A percentile compares a stretch with the other conserved stretches of the same genome.
phyloP scores from a whole-genome alignment of 2,329 filamentous ascomycete species.

The Trichoderma atroviride region DNA sequence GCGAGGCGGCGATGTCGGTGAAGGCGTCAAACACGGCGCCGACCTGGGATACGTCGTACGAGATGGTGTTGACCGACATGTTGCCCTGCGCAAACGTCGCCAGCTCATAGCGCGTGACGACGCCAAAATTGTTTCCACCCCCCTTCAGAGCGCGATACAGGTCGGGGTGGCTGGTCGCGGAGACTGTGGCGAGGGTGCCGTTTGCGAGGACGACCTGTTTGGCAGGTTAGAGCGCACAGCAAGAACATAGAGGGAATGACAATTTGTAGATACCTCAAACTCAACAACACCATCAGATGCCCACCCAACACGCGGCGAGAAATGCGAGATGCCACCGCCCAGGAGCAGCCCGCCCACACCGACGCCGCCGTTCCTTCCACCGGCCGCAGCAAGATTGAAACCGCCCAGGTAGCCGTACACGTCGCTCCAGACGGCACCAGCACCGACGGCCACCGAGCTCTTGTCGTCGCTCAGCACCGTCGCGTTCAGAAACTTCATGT shows the following conservation, averaged over 20 bases:
- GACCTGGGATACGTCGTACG: slow-evolving; percentile 32
- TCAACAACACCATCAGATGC: slow-evolving; percentile 21
- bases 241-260: too few relatives aligned
- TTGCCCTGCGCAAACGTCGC: slow-evolving; percentile 41
- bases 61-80: slow-evolving; percentile 45
- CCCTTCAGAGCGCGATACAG: slow-evolving; percentile 61
- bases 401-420: slow-evolving; percentile 31
- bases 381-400: slow-evolving; percentile 31
- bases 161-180: slow-evolving; percentile 47
- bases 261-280: neutral
- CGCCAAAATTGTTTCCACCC: slow-evolving; percentile 60
- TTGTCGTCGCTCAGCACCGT: slow-evolving; percentile 30
- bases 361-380: slow-evolving; percentile 32
- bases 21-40: slow-evolving; percentile 31
- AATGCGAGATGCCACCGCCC: slow-evolving; percentile 32
- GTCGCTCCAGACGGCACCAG: slow-evolving; percentile 32
- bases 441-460: slow-evolving; percentile 28
- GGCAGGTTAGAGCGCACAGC: neutral
- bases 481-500: slow-evolving; percentile 33
- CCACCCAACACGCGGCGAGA: slow-evolving; percentile 27
- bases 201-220: slow-evolving; percentile 46
- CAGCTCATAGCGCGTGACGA: slow-evolving; percentile 54
- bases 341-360: slow-evolving; percentile 33
- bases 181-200: slow-evolving; percentile 49
- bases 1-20: slow-evolving; percentile 28